Percentiles rank a stretch among this genome's conserved stretches.
These are phyloP conservation scores for Rosa hybrid DNA, from an alignment of 331 rosid genomes.

Conservation along the genomic window DNA sequence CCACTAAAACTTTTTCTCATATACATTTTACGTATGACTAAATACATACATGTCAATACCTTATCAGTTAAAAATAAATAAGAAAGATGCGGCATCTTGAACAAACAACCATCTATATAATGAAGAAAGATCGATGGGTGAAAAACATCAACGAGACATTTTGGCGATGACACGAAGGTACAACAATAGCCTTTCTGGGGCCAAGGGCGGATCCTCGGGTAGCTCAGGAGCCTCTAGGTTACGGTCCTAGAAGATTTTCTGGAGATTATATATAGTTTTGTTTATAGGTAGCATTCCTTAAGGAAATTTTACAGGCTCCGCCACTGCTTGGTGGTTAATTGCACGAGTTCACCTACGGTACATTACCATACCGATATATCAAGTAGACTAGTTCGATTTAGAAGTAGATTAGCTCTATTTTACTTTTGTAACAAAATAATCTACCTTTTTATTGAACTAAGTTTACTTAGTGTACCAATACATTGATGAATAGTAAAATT, in stretches of 20 bases:
- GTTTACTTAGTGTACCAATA: background rate
- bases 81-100: background rate
- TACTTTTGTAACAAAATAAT: too few relatives aligned
- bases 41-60: too few relatives aligned
- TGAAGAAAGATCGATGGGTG: background rate
- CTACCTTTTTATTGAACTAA: too few relatives aligned
- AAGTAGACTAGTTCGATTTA: too few relatives aligned
- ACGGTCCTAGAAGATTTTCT: too few relatives aligned
- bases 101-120: background rate
- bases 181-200: background rate
- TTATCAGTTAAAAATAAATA: too few relatives aligned
- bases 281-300: background rate
- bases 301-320: background rate
- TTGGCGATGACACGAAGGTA: too few relatives aligned
- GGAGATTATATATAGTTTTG: too few relatives aligned
- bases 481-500: background rate
- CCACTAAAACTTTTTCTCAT: too few relatives aligned
- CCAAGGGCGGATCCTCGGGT: background rate
- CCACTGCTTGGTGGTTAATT: background rate
- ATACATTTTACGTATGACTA: too few relatives aligned
- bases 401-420: too few relatives aligned
- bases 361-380: too few relatives aligned
- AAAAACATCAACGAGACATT: background rate
- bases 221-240: background rate
- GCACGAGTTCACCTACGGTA: background rate